Evolutionary conservation across 768 basidiomycete genomes (phyloP), one percentile per base, ranked within the genome.

Genomic region (Pleurotus salmoneostramineus): DNA sequence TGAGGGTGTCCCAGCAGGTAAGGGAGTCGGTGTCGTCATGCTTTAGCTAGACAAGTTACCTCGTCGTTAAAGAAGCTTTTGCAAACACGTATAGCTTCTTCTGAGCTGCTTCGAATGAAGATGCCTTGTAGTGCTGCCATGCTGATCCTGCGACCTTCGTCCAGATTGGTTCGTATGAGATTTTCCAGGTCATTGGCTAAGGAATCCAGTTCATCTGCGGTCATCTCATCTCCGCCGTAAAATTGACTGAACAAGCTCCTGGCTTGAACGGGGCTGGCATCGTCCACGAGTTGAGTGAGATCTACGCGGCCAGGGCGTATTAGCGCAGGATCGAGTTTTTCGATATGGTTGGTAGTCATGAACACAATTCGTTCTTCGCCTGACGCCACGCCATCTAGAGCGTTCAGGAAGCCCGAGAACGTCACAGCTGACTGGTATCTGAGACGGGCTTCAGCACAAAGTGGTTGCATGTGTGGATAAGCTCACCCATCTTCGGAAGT

Each of bases 291-390:
- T 62, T 91, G 83, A 31, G 84, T 80, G 47, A 98, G 70, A 70
- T 99, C 97, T 44, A 99, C 95, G 7, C 97, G 84, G 14, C 97
- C 97, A 0, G 97, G 96, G 51, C 97, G 87, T 66, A 98, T 93
- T 47, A 99, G 83, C 0, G 96, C 97, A 5, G 93, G 89, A 72
- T 99, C 97, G 36, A 99, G 83, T 61, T 79, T 81, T 59, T 91
- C 85, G 56, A 91, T 69, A 65, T 98, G 97, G 71, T 99, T 99
- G n/a, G 97, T 98, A 0, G 97, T 99, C 88, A 99, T 91, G 74
- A 99, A 99, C 36, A 99, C 84, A 68, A 99, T 88, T n/a, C 97
- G 87, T 66, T 97, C 95, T 74, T 98, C 95, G 43, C 95, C 93
- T 8, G 96, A 97, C 4, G 94, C 96, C 32, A 99, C 96, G 14